Percentiles rank a stretch among this genome's conserved stretches.
Conservation (phyloP, 148 eudicot genomes). For the Camellia sinensis region DNA sequence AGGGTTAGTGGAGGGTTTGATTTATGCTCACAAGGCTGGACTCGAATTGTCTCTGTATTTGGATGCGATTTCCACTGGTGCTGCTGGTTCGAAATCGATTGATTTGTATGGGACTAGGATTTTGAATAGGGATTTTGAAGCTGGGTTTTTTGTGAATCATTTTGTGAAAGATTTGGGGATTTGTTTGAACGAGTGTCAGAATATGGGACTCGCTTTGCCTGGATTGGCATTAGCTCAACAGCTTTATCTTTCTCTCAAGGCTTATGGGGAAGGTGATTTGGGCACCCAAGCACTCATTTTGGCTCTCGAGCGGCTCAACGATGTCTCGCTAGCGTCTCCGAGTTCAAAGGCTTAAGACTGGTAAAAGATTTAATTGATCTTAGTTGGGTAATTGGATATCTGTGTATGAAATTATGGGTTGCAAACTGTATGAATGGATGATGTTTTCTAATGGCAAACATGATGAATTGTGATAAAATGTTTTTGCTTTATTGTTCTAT, state of each 20-base stretch:
- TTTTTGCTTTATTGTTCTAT: not conserved
- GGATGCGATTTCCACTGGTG: constrained; percentile 74
- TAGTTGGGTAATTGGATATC: not conserved
- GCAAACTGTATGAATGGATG: not conserved
- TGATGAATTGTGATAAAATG: not conserved
- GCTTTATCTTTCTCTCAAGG: constrained; percentile 80
- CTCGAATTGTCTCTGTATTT: constrained; percentile 45
- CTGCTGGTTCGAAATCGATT: constrained; percentile 79
- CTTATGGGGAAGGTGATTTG: constrained; percentile 86
- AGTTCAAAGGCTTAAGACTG: constrained; percentile 11
- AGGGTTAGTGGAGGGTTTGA: constrained; percentile 73
- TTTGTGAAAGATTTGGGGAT: constrained; percentile 95
- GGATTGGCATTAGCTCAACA: constrained; percentile 89
- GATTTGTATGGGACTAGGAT: constrained; percentile 80
- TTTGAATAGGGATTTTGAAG: constrained; percentile 66
- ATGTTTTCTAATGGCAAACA: not conserved
- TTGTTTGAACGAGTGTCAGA: constrained; percentile 88
- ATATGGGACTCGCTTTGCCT: constrained; percentile 80
- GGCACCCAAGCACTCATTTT: constrained; percentile 89
- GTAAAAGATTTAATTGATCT: not conserved
- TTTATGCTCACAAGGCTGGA: constrained; percentile 69
- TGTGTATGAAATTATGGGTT: not conserved
- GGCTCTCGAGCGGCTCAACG: constrained; percentile 84
- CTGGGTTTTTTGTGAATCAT: constrained; percentile 88
- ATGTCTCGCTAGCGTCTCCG: constrained; percentile 43